phyloP scores from a whole-genome alignment of 305 asterid species.

The Fraxinus greggii region DNA sequence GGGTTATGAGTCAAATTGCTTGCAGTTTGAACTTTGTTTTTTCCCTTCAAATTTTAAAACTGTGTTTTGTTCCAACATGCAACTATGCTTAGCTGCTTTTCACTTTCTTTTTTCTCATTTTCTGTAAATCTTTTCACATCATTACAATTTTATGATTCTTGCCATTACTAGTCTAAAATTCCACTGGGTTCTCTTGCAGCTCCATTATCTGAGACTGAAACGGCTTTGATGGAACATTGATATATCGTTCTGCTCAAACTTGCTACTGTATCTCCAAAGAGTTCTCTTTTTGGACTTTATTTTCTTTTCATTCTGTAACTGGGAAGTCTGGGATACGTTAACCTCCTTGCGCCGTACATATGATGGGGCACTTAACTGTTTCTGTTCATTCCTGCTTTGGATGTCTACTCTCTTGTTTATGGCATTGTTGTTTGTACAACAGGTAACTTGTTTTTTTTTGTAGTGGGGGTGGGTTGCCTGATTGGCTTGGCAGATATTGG shows the following conservation, averaged over 20 bases:
- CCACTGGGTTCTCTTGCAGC: constrained; percentile 38
- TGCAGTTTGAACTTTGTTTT: background rate
- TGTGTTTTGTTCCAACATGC: background rate
- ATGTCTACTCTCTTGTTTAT: background rate
- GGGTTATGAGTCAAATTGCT: background rate
- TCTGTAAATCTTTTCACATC: background rate
- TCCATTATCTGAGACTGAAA: constrained; percentile 57
- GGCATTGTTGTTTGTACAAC: background rate
- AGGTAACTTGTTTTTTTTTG: constrained; percentile 2
- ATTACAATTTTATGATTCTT: constrained; percentile 9
- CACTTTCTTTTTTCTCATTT: background rate
- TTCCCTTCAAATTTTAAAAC: background rate
- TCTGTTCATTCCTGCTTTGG: background rate
- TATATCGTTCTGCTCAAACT: constrained; percentile 14
- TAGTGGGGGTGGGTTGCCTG: constrained; percentile 26
- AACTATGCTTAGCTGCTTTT: background rate
- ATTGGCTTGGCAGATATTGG: constrained; percentile 25
- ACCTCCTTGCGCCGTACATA: constrained; percentile 10
- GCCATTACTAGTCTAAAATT: constrained; percentile 25
- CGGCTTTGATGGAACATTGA: constrained; percentile 57
- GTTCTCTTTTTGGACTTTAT: constrained; percentile 16
- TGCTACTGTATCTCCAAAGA: constrained; percentile 29
- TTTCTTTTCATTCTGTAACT: constrained; percentile 20
- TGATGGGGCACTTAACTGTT: constrained; percentile 30
- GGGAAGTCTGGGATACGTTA: constrained; percentile 1